Conservation (phyloP, 73 alveolate genomes). For the Paramecium octaurelia region DNA sequence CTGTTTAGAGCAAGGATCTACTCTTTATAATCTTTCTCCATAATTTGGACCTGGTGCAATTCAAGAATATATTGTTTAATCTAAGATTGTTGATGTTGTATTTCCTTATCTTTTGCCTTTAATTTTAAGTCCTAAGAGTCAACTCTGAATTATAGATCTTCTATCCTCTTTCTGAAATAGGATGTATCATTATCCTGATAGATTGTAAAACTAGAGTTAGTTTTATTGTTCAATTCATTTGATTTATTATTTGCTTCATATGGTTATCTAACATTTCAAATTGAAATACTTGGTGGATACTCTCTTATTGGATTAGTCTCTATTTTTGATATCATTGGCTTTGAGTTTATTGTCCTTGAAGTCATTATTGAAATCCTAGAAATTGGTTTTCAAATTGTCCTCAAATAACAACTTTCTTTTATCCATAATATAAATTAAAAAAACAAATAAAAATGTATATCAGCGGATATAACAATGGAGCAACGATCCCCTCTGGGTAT, state of each 20-base stretch:
- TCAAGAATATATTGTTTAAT: not conserved
- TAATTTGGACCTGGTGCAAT: not conserved
- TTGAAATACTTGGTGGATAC: not conserved
- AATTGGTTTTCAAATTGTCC: not conserved
- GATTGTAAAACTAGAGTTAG: not conserved
- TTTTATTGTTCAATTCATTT: not conserved
- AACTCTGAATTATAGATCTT: not conserved
- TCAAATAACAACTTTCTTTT: not conserved
- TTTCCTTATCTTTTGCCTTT: conserved; percentile 3
- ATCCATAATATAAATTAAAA: not conserved
- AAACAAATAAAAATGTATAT: not conserved
- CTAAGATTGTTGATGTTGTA: not conserved
- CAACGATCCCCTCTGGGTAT: not conserved
- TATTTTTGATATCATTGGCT: not conserved
- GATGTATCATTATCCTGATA: not conserved
- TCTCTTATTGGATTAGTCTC: not conserved
- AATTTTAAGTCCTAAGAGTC: not conserved
- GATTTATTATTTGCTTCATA: not conserved
- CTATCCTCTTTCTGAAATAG: not conserved
- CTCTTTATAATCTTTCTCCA: not conserved
- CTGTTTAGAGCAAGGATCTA: not conserved
- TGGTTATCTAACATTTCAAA: conserved; percentile 1
- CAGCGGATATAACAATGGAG: conserved; percentile 13
- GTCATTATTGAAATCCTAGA: not conserved
- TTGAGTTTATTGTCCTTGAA: not conserved